Base-by-base conservation (phyloP, 176 grass and related monocot genomes). In the Carex parvula region DNA sequence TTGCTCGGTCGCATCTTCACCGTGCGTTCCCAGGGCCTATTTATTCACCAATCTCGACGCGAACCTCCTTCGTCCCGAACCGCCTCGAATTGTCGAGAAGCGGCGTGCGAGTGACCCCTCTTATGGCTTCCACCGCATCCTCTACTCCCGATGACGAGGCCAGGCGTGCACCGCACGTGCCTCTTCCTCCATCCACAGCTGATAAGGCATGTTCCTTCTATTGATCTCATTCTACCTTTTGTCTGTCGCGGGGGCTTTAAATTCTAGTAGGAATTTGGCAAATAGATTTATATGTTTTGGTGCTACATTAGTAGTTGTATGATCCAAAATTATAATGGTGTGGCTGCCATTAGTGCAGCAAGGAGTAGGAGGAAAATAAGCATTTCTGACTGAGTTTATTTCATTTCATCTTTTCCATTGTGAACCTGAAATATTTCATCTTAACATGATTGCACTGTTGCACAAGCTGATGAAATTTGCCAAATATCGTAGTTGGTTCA, bases 91-190 rank as follows among this genome's bases (percentile, higher is more conserved):
- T 83, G 0, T 58, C 15, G 16, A 35, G n/a, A 53, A 77, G 14
- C 75, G 79, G 82, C 67, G 58, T 84, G 65, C 80, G 83, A 81
- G 37, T 89, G 84, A 82, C 85, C 78, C 71, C 79, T 87, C 60
- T 85, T 85, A 48, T 85, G 85, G 15, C 87, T 84, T 3, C 87
- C 86, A 3, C 83, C 88, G 33, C 90, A 79, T 83, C 91, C 4
- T 84, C 91, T 48, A 57, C 70, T 44, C 85, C 81, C 6, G 70
- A 79, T 39, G 82, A 82, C 16, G 82, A 93, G 58, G 2, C 24
- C 60, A 83, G 81, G 63, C 67, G 29, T 60, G 13, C 30, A 39
- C 70, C 29, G 58, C 54, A 46, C 37, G 5, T 68, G n/a, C 35
- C 35, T 21, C 50, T 81, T 29, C 74, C 72, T 85, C 73, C 33